These are phyloP conservation scores for Penicillium sp. DNA, from an alignment of 2,329 filamentous ascomycete genomes.

Conservation along the genomic window DNA sequence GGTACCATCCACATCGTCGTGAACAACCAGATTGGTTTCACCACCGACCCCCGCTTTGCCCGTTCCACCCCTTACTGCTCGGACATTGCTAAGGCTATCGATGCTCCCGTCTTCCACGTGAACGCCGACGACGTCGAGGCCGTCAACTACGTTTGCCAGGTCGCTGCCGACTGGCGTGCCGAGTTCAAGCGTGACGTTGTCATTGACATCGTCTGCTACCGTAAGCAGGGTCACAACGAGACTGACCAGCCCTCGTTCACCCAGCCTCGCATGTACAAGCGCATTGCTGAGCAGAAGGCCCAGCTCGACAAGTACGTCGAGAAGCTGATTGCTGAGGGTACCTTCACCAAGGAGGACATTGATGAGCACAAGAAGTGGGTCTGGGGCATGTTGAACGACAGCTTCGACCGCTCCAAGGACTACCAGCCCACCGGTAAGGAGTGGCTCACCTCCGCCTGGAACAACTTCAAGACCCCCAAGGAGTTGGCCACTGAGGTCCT, in stretches of 20 bases:
- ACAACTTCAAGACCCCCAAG: constrained; percentile 98
- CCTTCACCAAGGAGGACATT: constrained; percentile 95
- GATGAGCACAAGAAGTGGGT: constrained; percentile 99
- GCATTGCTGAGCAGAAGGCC: constrained; percentile 78
- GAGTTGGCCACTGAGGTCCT: constrained; percentile 92
- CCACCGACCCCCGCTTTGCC: constrained; percentile 94
- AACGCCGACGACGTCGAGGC: constrained; percentile 98
- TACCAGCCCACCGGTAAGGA: constrained; percentile 96
- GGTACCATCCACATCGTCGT: constrained; percentile 96
- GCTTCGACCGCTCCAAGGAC: constrained; percentile 95
- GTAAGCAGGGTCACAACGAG: constrained; percentile 98
- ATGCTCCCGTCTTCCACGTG: constrained; percentile 98
- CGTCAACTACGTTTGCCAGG: constrained; percentile 95
- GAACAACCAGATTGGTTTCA: constrained; percentile 99
- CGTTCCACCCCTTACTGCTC: constrained; percentile 98
- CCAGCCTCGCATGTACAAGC: constrained; percentile 99
- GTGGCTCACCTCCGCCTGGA: constrained; percentile 98
- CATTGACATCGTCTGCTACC: constrained; percentile 97
- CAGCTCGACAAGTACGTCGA: constrained; percentile 90
- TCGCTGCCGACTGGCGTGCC: constrained; percentile 96
- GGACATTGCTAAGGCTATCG: constrained; percentile 98
- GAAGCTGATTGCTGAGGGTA: constrained; percentile 86
- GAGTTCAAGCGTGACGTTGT: constrained; percentile 99
- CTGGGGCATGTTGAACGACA: constrained; percentile 98
- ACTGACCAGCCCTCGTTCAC: constrained; percentile 99